These are phyloP conservation scores for Huntiella savannae DNA, from an alignment of 2,329 filamentous ascomycete genomes.

Conservation along the genomic window DNA sequence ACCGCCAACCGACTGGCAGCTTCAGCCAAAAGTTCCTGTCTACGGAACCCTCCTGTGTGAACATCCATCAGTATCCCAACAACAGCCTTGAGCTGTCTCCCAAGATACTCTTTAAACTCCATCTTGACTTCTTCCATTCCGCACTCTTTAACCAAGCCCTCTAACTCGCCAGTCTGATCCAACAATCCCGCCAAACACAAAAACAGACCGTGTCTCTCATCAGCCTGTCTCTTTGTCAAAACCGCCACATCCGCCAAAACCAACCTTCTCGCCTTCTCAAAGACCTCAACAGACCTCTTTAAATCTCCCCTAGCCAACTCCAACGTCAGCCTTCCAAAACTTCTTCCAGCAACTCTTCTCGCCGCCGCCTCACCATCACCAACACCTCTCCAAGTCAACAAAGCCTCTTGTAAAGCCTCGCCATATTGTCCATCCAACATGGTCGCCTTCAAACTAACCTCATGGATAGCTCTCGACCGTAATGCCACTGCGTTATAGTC, in stretches of 20 bases:
- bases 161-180: constrained; percentile 24
- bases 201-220: constrained; percentile 50
- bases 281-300: constrained; percentile 13
- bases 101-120: neutral
- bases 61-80: neutral
- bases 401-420: constrained; percentile 45
- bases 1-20: constrained; percentile 39
- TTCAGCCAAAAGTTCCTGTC: constrained; percentile 46
- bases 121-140: neutral
- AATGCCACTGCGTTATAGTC: constrained; percentile 88
- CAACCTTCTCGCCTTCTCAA: constrained; percentile 21
- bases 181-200: constrained; percentile 41
- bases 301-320: constrained; percentile 18
- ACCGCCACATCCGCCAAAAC: constrained; percentile 26
- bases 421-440: constrained; percentile 51
- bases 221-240: constrained; percentile 39
- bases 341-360: constrained; percentile 49
- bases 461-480: constrained; percentile 60
- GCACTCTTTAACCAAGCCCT: constrained; percentile 17
- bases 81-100: neutral
- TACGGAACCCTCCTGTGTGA: constrained; percentile 28
- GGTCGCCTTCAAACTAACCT: constrained; percentile 53
- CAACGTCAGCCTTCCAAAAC: constrained; percentile 42
- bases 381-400: constrained; percentile 78
- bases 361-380: constrained; percentile 58